Base-by-base conservation (phyloP, 768 basidiomycete species). In the Mycena galericulata region DNA sequence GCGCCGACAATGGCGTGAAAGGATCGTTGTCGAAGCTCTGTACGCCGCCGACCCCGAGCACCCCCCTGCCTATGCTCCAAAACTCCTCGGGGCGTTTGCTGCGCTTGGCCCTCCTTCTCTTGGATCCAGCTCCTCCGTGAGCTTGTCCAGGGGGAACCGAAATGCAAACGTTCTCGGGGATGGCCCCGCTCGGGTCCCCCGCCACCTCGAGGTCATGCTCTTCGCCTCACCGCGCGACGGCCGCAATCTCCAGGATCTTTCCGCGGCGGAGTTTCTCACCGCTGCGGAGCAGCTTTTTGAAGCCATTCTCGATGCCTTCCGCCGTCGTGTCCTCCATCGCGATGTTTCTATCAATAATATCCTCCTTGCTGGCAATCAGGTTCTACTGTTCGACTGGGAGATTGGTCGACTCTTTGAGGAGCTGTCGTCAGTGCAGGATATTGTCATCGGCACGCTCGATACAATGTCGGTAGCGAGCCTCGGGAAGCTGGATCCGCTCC, bases 351-450 rank as follows among this genome's bases (percentile, higher is more conserved):
- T 38, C 5, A 47, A 38, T n/a, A 64, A 64, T 18, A 32, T 64
- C 29, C 43, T 64, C 41, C 2, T 34, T 26, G 53, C 62, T 22
- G 29, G 27, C 40, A 22, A 24, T 32, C n/a, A 47, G 62, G 41
- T 45, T 34, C 46, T 64, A 29, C 3, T 54, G 20, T n/a, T 64
- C n/a, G 62, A 64, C 62, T 64, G 62, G 51, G 62, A 64, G 53
- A 20, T 54, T 11, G 62, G 62, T 18, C 62, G 62, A 38, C n/a
- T 9, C 29, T 45, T 64, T 22, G 20, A 20, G 20, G 62, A 30
- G 53, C 51, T 30, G 62, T 36, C 27, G 24, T 4, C 34, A 12
- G 40, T 26, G 24, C 18, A n/a, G 24, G 50, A 29, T 30, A 40
- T 34, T 7, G 14, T 64, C 20, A 55, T 22, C 43, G 51, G 62